Conservation (phyloP, 148 eudicot genomes). For the Rhododendron simsii region DNA sequence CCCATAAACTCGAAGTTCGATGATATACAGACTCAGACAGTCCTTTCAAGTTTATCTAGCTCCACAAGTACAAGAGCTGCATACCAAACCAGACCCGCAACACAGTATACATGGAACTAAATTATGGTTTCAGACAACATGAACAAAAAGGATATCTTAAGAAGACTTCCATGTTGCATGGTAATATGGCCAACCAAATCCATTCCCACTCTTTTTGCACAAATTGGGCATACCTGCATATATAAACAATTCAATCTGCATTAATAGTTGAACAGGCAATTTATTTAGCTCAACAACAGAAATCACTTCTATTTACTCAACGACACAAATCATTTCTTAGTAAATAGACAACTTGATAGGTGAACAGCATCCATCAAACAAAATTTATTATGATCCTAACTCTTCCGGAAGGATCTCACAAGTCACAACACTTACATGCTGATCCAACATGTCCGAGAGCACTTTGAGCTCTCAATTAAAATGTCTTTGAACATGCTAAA, state of each 20-base stretch:
- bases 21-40: not conserved
- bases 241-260: not conserved
- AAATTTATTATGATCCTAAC: not conserved
- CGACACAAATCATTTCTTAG: not conserved
- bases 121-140: not conserved
- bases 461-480: not conserved
- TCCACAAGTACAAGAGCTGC: not conserved
- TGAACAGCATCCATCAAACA: not conserved
- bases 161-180: conserved; percentile 73
- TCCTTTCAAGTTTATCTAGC: not conserved
- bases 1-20: not conserved
- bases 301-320: conserved; percentile 1
- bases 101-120: not conserved
- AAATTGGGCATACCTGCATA: conserved; percentile 86
- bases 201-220: conserved; percentile 75
- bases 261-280: not conserved
- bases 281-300: conserved; percentile 4
- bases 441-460: not conserved
- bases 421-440: not conserved
- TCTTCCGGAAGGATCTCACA: not conserved
- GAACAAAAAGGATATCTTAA: conserved; percentile 80
- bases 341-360: not conserved
- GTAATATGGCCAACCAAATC: conserved; percentile 86
- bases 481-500: not conserved
- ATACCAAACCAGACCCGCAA: not conserved